Evolutionary conservation across 2,329 filamentous ascomycete species (phyloP).

Genomic region (Cordyceps javanica): DNA sequence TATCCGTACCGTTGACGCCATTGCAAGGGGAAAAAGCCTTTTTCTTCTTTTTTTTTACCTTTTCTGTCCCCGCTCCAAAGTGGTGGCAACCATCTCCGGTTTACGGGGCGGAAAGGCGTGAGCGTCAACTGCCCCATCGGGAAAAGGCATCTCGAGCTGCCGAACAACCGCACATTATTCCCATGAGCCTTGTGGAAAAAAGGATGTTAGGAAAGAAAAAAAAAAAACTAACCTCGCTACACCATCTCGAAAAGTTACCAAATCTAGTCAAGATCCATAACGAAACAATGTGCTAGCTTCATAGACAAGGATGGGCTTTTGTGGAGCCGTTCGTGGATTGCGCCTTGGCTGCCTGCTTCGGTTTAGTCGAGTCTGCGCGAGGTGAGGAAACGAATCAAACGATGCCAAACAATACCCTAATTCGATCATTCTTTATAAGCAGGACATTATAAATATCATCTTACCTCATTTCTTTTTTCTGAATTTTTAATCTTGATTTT

Average conservation of each 20-base stretch:
- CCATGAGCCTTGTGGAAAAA: background rate
- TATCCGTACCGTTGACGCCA: background rate
- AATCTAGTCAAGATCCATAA: constrained; percentile 8
- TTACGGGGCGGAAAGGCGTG: background rate
- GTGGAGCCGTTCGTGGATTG: constrained; percentile 2
- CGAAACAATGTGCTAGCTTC: background rate
- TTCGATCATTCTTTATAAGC: background rate
- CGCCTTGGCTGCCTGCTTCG: constrained; percentile 12
- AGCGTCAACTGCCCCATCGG: constrained; percentile 8
- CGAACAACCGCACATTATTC: background rate
- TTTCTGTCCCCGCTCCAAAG: too few relatives aligned
- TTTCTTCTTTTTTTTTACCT: too few relatives aligned
- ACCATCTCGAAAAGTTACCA: constrained; percentile 8
- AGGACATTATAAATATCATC: background rate
- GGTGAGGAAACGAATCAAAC: too few relatives aligned
- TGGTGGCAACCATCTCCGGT: background rate
- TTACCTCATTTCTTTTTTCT: too few relatives aligned
- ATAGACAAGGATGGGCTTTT: background rate
- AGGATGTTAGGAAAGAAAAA: background rate
- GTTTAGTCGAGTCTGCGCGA: too few relatives aligned
- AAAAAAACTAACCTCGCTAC: background rate
- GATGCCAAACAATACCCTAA: background rate
- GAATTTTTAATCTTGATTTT: background rate
- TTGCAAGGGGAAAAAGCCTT: background rate
- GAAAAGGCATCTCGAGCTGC: background rate